phyloP scores from a whole-genome alignment of 805 yeast genomes.

The Blastobotrys peoriensis region DNA sequence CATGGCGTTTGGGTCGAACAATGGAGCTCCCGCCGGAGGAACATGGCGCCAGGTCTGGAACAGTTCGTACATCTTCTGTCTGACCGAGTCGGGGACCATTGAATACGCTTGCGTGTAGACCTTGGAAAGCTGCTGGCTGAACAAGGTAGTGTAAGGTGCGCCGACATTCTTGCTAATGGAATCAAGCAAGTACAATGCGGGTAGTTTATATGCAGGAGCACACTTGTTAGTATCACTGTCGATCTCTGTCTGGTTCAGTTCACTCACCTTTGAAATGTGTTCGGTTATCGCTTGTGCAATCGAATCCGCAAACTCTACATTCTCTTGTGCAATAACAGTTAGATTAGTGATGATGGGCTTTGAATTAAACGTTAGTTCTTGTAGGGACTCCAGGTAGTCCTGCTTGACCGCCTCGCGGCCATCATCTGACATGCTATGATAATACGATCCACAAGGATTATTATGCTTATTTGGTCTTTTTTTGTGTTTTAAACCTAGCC shows the following conservation, averaged over 20 bases:
- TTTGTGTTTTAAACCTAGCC: neutral
- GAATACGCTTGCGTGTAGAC: conserved; percentile 72
- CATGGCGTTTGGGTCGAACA: conserved; percentile 67
- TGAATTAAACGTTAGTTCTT: conserved; percentile 78
- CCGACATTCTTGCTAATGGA: conserved; percentile 90
- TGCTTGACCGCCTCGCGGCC: conserved; percentile 36
- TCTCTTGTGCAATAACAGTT: conserved; percentile 83
- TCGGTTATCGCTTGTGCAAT: conserved; percentile 70
- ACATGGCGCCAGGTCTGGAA: conserved; percentile 81
- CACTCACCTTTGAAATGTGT: conserved; percentile 55
- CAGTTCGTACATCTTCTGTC: conserved; percentile 67
- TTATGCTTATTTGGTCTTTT: neutral
- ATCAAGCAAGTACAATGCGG: conserved; percentile 77
- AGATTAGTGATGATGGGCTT: conserved; percentile 81
- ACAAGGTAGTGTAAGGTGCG: conserved; percentile 75
- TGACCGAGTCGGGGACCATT: conserved; percentile 67
- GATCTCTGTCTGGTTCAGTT: neutral
- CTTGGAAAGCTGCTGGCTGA: conserved; percentile 63
- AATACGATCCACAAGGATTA: neutral
- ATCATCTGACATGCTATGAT: conserved; percentile 15
- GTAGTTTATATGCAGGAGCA: conserved; percentile 79
- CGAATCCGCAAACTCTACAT: conserved; percentile 66
- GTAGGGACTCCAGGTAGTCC: conserved; percentile 65
- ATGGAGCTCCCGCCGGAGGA: conserved; percentile 54
- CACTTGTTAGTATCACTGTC: conserved; percentile 31